Conservation (phyloP, 2,329 filamentous ascomycete genomes). For the Talaromyces sp. region DNA sequence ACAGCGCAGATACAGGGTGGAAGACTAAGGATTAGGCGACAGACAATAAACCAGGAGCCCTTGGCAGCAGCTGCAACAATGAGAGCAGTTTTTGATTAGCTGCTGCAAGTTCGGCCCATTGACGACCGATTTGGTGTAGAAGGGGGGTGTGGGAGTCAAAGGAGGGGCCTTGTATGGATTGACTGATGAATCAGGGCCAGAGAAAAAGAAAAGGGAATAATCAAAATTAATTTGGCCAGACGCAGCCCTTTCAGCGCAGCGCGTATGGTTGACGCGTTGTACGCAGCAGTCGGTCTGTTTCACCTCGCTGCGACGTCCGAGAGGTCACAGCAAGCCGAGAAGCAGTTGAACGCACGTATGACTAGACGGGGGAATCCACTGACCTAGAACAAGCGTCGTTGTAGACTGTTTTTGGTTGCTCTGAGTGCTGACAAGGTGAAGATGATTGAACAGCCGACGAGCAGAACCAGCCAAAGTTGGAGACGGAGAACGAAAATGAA, state of each 20-base stretch:
- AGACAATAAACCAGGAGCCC: slow-evolving; percentile 4
- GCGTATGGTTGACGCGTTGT: slow-evolving; percentile 18
- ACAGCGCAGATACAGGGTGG: background rate
- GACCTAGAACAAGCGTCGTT: slow-evolving; percentile 9
- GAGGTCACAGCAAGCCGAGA: slow-evolving; percentile 1
- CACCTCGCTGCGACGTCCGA: slow-evolving; percentile 15
- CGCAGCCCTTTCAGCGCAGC: slow-evolving; percentile 8
- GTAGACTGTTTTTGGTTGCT: background rate
- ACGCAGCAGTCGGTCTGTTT: slow-evolving; percentile 16
- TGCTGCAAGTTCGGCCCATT: slow-evolving; percentile 13
- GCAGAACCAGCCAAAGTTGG: background rate
- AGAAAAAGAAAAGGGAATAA: slow-evolving; percentile 11
- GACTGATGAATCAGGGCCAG: background rate
- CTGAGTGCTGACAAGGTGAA: background rate
- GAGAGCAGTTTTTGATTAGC: slow-evolving; percentile 6
- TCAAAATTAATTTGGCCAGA: slow-evolving; percentile 15
- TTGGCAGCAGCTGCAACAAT: slow-evolving; percentile 13
- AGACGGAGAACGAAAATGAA: background rate
- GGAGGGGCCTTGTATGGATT: slow-evolving; percentile 9
- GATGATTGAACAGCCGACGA: background rate
- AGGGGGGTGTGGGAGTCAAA: slow-evolving; percentile 4
- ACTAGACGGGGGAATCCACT: slow-evolving; percentile 3
- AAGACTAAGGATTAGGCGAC: background rate
- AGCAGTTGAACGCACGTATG: slow-evolving; percentile 2
- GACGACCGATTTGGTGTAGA: background rate